Conservation (phyloP, 176 grass and related monocot genomes). For the Puccinellia tenuiflora region DNA sequence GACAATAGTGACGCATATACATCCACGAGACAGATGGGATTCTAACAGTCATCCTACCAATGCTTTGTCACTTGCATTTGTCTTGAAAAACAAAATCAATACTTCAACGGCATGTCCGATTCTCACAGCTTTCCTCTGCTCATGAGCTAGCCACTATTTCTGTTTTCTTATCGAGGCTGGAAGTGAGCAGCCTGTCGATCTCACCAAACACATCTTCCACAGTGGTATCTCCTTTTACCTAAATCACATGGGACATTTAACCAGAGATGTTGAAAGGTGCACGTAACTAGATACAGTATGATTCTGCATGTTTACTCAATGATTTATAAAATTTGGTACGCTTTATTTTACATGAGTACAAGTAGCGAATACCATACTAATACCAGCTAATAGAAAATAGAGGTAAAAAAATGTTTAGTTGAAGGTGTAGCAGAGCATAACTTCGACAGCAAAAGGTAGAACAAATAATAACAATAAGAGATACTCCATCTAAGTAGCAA, state of each 20-base stretch:
- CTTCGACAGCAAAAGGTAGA: background rate
- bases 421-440: background rate
- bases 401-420: background rate
- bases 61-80: background rate
- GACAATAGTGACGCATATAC: background rate
- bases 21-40: background rate
- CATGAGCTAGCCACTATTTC: slow-evolving; percentile 13
- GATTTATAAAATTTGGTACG: background rate
- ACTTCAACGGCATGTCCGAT: background rate
- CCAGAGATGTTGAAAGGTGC: background rate
- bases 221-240: slow-evolving; percentile 53
- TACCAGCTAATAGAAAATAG: slow-evolving; percentile 3
- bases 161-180: slow-evolving; percentile 53
- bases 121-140: background rate
- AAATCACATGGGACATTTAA: slow-evolving; percentile 4
- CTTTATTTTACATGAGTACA: background rate
- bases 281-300: background rate
- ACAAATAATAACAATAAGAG: background rate
- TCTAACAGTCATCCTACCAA: slow-evolving; percentile 2
- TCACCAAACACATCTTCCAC: slow-evolving; percentile 68
- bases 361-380: background rate
- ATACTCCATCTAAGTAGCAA: background rate
- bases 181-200: slow-evolving; percentile 55
- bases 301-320: background rate
- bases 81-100: background rate